These are phyloP conservation scores for Naganishia liquefaciens DNA, from an alignment of 1,284 basidiomycete species.

Conservation along the genomic window DNA sequence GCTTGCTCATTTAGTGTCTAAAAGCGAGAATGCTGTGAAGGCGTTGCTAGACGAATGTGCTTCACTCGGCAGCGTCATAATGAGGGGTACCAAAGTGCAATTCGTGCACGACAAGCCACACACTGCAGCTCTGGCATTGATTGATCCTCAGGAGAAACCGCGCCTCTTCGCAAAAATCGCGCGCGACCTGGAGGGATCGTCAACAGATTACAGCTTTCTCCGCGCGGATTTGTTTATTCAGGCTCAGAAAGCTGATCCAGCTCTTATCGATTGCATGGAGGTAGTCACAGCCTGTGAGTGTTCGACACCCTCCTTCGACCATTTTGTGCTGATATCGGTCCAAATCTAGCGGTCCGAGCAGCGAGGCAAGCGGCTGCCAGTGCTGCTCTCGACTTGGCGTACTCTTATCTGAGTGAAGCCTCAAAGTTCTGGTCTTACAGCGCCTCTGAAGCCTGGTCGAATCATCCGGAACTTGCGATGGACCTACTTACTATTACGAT, in stretches of 20 bases:
- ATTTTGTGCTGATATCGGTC: neutral
- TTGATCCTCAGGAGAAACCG: slow-evolving; percentile 33
- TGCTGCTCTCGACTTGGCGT: slow-evolving; percentile 26
- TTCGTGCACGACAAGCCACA: slow-evolving; percentile 48
- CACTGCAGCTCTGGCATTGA: slow-evolving; percentile 40
- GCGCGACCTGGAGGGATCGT: slow-evolving; percentile 14
- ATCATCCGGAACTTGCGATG: slow-evolving; percentile 16
- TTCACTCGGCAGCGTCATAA: slow-evolving; percentile 31
- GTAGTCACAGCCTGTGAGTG: slow-evolving; percentile 17
- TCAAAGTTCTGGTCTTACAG: slow-evolving; percentile 4
- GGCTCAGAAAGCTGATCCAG: slow-evolving; percentile 4
- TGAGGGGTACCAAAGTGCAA: slow-evolving; percentile 34
- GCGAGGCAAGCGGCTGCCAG: slow-evolving; percentile 22
- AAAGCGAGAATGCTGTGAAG: slow-evolving; percentile 8
- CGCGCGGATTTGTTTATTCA: slow-evolving; percentile 37
- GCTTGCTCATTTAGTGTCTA: slow-evolving; percentile 28
- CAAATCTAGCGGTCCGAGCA: slow-evolving; percentile 11
- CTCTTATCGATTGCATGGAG: slow-evolving; percentile 6
- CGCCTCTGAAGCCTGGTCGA: slow-evolving; percentile 10
- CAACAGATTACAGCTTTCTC: slow-evolving; percentile 27
- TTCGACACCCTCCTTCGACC: neutral
- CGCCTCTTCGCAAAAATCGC: slow-evolving; percentile 27
- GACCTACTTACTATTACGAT: slow-evolving; percentile 11
- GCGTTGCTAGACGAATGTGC: slow-evolving; percentile 27
- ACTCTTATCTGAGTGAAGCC: slow-evolving; percentile 4